phyloP scores from a whole-genome alignment of 257 asterid genomes.

The Fraxinus anomala region DNA sequence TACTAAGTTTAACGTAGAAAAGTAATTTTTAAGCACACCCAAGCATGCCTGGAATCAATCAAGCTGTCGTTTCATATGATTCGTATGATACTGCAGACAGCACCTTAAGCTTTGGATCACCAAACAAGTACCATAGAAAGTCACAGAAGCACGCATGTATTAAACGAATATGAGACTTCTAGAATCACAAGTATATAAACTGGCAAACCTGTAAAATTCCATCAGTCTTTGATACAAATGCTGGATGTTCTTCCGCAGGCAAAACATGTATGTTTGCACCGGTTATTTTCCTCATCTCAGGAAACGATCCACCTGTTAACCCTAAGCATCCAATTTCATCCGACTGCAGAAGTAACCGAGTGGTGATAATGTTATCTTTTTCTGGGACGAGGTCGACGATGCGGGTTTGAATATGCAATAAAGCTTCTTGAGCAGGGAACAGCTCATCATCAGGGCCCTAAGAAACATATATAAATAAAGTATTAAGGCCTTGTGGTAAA shows the following conservation, averaged over 20 bases:
- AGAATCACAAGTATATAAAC: slow-evolving; percentile 8
- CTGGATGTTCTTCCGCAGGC: slow-evolving; percentile 69
- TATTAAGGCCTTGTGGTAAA: slow-evolving; percentile 22
- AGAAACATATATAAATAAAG: slow-evolving; percentile 32
- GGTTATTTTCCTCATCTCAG: slow-evolving; percentile 56
- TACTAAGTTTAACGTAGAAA: neutral
- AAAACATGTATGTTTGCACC: slow-evolving; percentile 71
- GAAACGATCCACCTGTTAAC: slow-evolving; percentile 45
- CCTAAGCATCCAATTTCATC: slow-evolving; percentile 73
- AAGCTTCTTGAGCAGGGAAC: slow-evolving; percentile 99
- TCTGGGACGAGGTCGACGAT: slow-evolving; percentile 80
- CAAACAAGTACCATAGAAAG: neutral
- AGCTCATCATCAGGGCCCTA: slow-evolving; percentile 97
- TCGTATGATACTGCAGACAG: neutral
- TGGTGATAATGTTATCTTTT: slow-evolving; percentile 73
- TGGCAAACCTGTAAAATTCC: slow-evolving; percentile 80
- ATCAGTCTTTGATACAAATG: slow-evolving; percentile 57
- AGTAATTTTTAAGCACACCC: slow-evolving; percentile 1
- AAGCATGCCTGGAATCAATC: neutral
- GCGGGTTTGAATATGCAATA: slow-evolving; percentile 91
- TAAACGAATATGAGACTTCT: slow-evolving; percentile 2
- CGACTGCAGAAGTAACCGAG: slow-evolving; percentile 75
- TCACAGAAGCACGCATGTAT: neutral
- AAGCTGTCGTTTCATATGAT: neutral
- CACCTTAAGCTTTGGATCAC: neutral